These are phyloP conservation scores for Omphalotus guepiniiformis DNA, from an alignment of 768 basidiomycete genomes.

Conservation along the genomic window DNA sequence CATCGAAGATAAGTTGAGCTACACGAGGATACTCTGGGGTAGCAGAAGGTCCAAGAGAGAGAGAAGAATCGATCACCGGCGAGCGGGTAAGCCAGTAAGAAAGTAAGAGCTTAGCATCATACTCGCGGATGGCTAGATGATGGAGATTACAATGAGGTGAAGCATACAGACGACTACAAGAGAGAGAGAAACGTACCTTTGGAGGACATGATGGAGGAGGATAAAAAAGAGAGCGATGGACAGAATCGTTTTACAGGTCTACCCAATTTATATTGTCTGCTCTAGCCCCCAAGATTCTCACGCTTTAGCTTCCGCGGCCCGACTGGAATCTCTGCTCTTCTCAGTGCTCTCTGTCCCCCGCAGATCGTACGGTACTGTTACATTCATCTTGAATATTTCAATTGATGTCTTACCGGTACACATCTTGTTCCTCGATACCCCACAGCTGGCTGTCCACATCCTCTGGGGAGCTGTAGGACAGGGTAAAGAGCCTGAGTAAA, in stretches of 20 bases:
- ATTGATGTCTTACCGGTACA: too few species aligned
- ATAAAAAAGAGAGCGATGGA: not conserved
- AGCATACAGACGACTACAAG: not conserved
- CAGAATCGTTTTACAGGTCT: not conserved
- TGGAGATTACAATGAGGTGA: slow-evolving; percentile 13
- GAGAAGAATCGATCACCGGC: slow-evolving; percentile 51
- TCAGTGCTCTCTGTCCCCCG: too few species aligned
- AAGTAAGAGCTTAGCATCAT: slow-evolving; percentile 96
- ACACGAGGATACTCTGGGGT: slow-evolving; percentile 55
- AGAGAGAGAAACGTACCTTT: slow-evolving; percentile 6
- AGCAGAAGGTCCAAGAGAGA: slow-evolving; percentile 26
- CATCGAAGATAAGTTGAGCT: slow-evolving; percentile 86
- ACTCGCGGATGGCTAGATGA: slow-evolving; percentile 76
- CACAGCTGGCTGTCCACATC: too few species aligned
- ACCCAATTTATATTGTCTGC: not conserved
- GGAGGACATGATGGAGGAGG: slow-evolving; percentile 11
- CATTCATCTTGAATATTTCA: too few species aligned
- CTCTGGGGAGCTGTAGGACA: too few species aligned
- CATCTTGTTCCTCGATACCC: too few species aligned
- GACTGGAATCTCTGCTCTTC: too few species aligned
- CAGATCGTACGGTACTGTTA: too few species aligned
- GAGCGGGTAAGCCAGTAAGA: slow-evolving; percentile 97
- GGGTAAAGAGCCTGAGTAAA: too few species aligned
- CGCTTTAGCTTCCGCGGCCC: not conserved
- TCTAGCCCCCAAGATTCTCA: not conserved